Evolutionary conservation across 352 stramenopile genomes (phyloP).

Genomic region (Pythium dissotocum): DNA sequence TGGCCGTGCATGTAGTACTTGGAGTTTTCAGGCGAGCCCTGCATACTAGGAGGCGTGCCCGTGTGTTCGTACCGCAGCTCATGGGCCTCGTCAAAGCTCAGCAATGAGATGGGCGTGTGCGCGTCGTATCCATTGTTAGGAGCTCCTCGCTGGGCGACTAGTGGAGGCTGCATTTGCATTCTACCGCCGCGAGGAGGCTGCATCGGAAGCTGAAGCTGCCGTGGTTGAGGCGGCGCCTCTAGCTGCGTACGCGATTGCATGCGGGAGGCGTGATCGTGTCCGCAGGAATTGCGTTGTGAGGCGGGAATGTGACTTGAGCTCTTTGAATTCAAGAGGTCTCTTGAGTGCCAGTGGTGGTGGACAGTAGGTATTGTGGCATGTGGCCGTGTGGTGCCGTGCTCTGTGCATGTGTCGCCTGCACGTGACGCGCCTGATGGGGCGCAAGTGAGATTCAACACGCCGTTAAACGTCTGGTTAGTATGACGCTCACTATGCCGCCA

Average conservation of each 20-base stretch:
- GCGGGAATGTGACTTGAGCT: background rate
- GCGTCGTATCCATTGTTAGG: background rate
- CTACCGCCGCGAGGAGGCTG: background rate
- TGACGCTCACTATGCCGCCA: background rate
- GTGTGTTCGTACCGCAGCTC: slow-evolving; percentile 9
- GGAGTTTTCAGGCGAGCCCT: slow-evolving; percentile 13
- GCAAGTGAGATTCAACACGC: background rate
- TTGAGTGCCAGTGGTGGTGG: background rate
- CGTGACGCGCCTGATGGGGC: background rate
- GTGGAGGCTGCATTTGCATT: slow-evolving; percentile 22
- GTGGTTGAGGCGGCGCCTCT: background rate
- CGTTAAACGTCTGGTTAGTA: background rate
- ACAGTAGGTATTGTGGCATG: background rate
- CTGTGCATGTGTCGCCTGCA: background rate
- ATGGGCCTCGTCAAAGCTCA: slow-evolving; percentile 20
- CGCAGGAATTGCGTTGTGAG: slow-evolving; percentile 10
- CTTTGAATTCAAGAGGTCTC: background rate
- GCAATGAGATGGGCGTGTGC: slow-evolving; percentile 10
- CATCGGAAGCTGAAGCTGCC: background rate
- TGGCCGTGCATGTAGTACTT: slow-evolving; percentile 25
- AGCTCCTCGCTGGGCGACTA: slow-evolving; percentile 8
- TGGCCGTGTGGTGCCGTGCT: background rate
- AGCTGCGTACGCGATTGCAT: background rate
- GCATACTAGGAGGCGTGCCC: background rate
- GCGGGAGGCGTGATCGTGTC: too few relatives aligned